Evolutionary conservation across 495 filamentous ascomycete genomes (phyloP).

Genomic region (Hyaloscypha bicolor): DNA sequence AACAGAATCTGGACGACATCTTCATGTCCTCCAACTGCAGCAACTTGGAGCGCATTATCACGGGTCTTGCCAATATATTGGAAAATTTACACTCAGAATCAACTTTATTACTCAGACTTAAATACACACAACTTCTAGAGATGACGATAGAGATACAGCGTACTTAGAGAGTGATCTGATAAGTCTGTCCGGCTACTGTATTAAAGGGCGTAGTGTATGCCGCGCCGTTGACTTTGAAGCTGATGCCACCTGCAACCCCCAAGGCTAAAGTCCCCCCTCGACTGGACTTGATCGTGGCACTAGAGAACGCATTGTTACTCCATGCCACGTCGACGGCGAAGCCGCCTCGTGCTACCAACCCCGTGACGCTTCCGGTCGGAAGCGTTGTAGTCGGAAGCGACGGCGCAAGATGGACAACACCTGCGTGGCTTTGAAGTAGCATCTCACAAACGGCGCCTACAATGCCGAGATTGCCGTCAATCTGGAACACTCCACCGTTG

Average conservation of each 20-base stretch:
- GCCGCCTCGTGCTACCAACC: background rate
- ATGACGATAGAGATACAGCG: too few relatives aligned
- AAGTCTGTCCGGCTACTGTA: background rate
- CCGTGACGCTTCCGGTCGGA: background rate
- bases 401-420: background rate
- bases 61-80: too few relatives aligned
- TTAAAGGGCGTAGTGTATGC: background rate
- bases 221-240: background rate
- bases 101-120: too few relatives aligned
- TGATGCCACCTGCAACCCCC: background rate
- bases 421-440: slow-evolving; percentile 30
- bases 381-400: background rate
- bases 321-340: background rate
- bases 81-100: too few relatives aligned
- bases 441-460: slow-evolving; percentile 36
- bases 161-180: background rate
- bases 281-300: background rate
- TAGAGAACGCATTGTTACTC: background rate
- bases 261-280: background rate
- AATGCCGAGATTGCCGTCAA: slow-evolving; percentile 40
- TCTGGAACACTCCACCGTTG: slow-evolving; percentile 33
- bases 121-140: too few relatives aligned
- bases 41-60: too few relatives aligned
- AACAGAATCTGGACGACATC: too few relatives aligned
- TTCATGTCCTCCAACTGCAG: too few relatives aligned